Base-by-base conservation (phyloP, 116 monocot species). In the Iris pallida region DNA sequence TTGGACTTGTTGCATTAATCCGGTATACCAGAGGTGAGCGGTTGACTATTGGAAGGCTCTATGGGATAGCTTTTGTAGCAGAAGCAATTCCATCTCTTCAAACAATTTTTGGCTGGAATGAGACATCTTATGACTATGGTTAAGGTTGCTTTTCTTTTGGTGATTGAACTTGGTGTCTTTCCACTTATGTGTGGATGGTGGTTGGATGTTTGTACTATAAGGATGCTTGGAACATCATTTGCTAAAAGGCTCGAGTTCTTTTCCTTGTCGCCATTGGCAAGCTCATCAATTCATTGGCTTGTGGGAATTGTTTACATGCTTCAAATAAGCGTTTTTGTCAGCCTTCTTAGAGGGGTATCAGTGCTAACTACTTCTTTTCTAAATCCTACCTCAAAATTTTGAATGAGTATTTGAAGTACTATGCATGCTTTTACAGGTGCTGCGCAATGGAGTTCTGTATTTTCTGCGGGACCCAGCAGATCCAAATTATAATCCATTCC, bases 131-230 rank as follows among this genome's bases (percentile, higher is more conserved):
- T 97, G 89, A 92, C 85, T 58, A 97, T 97, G 97, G 77, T 97
- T 45, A 97, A 97, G 68, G 97, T 97, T 75, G 92, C 92, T 46
- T 97, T 92, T 79, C 90, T 97, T 69, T 41, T 97, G 48, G 90
- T 92, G 4, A 92, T 97, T 79, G 97, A 97, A 69, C 89, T 97
- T 60, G 97, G 97, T 12, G 82, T 97, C 45, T 97, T 97, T 55
- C 97, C 97, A 6, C 68, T 97, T 65, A 88, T 97, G 97, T 97
- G 97, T 65, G 97, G 97, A 8, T 97, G 92, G 97, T 97, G 97
- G 97, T 80, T 97, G 47, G 97, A 97, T 76, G 73, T 97, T 14
- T 97, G 97, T 61, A 97, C 97, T 20, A 71, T 97, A 78, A 89
- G 70, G 73, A 97, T 97, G 92, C 72, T 97, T 59, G 97, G 97